Conservation (phyloP, 164 flowering plant species). For the Houttuynia cordata region DNA sequence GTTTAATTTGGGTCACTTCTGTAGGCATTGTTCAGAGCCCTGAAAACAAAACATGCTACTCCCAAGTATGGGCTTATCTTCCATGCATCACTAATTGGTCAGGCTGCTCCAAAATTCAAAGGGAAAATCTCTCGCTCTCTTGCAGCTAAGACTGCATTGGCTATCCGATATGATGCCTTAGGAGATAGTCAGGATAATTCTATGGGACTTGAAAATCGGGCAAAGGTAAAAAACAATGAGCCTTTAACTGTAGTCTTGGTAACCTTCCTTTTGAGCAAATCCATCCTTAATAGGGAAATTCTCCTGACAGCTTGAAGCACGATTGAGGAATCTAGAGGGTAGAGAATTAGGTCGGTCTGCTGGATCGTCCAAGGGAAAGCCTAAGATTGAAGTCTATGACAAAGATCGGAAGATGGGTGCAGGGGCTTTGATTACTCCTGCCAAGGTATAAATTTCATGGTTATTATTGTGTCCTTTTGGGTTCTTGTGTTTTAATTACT, state of each 20-base stretch:
- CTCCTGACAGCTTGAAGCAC: constrained; percentile 26
- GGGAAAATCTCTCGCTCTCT: constrained; percentile 92
- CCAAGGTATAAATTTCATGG: constrained; percentile 42
- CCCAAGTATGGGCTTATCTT: constrained; percentile 94
- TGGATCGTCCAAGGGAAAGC: constrained; percentile 87
- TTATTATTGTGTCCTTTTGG: constrained; percentile 9
- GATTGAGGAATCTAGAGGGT: constrained; percentile 78
- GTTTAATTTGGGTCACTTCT: neutral
- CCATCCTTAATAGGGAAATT: neutral
- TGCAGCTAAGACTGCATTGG: constrained; percentile 83
- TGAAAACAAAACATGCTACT: constrained; percentile 87
- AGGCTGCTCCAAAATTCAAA: constrained; percentile 83
- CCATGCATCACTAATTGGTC: constrained; percentile 93
- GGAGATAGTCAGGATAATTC: constrained; percentile 71
- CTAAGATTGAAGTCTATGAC: constrained; percentile 74
- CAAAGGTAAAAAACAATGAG: constrained; percentile 35
- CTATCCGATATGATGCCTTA: constrained; percentile 87
- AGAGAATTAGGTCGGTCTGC: constrained; percentile 69
- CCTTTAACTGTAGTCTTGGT: too few relatives aligned
- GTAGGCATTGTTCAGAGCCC: constrained; percentile 82
- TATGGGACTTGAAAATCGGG: constrained; percentile 70
- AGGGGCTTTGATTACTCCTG: constrained; percentile 64
- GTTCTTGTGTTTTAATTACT: constrained; percentile 24
- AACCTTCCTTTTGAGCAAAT: too few relatives aligned
- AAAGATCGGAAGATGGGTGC: constrained; percentile 72